Evolutionary conservation across 148 eudicot genomes (phyloP).

Genomic region (Amaranthus palmeri): DNA sequence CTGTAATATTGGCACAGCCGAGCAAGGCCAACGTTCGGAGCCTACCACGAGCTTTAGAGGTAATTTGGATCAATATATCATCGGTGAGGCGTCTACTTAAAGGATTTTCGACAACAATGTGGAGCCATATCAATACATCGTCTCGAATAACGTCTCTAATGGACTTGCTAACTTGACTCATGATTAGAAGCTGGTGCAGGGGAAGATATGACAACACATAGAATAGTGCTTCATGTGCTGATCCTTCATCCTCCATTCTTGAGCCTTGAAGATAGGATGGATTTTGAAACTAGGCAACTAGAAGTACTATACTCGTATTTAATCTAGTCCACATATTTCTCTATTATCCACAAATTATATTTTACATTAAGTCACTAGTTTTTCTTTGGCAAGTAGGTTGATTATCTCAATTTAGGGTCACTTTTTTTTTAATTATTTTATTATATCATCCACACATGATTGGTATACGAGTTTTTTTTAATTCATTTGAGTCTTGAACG

Average conservation of each 20-base stretch:
- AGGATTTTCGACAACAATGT: conserved; percentile 45
- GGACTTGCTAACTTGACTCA: conserved; percentile 49
- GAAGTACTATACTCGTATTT: too few relatives aligned
- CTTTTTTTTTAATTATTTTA: too few relatives aligned
- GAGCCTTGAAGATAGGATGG: neutral
- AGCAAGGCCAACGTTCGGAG: conserved; percentile 48
- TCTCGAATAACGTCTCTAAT: conserved; percentile 44
- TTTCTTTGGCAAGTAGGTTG: too few relatives aligned
- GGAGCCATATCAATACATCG: conserved; percentile 65
- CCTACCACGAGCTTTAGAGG: conserved; percentile 53
- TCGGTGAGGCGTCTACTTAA: conserved; percentile 39
- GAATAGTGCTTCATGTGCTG: conserved; percentile 60
- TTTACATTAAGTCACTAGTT: too few relatives aligned
- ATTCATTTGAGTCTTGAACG: too few relatives aligned
- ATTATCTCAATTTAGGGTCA: too few relatives aligned
- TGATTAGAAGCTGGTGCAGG: conserved; percentile 48
- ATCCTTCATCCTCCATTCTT: neutral
- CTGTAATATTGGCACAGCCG: conserved; percentile 51
- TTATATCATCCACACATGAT: too few relatives aligned
- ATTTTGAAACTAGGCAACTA: neutral
- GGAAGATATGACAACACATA: conserved; percentile 64
- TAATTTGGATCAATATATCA: conserved; percentile 34
- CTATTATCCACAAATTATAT: too few relatives aligned
- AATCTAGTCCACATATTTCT: too few relatives aligned
- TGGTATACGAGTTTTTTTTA: too few relatives aligned